Evolutionary conservation across 495 filamentous ascomycete genomes (phyloP), one percentile per base, ranked within the genome.

Genomic region (Penicillium mononematosum): DNA sequence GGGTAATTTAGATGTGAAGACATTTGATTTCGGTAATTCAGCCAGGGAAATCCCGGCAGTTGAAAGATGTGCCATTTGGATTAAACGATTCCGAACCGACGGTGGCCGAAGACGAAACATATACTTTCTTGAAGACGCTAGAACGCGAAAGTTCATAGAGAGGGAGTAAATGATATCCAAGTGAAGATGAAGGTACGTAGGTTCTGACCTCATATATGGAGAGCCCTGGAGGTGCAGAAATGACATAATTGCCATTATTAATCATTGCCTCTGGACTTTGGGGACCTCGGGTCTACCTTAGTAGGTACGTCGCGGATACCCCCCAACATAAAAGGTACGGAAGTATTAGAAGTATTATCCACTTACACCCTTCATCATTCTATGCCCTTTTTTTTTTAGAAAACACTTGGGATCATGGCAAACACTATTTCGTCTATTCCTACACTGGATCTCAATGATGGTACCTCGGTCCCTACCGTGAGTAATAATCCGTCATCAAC

Each of bases 11-110:
- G 82, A 84, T 5, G 89, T 96, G 74, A 96, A 96, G 53, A 77
- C 79, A 78, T 88, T 90, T 42, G 91, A 89, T 71, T 96, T 97
- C 24, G 89, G 90, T 38, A 98, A 78, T 11, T 90, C 86, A 48
- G 76, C 69, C 34, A 96, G 75, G 25, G 89, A 71, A 29, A 62
- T 48, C 49, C 70, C 68, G 53, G 53, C 47, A 53, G 58, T 76
- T 5, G 76, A 79, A 20, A 85, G 45, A 62, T 85, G 83, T 34
- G 81, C 78, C 80, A 85, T 85, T 56, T 70, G 69, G 32, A 41
- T 42, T 27, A 76, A 58, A 45, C 69, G 67, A 47, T 50, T 68
- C 38, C 59, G 57, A 45, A 58, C 31, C 25, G 31, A 32, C 31
- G 44, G 41, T n/a, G 29, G 44, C 20, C 8, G 27, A 34, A 42